Base-by-base conservation (phyloP, 805 yeast species). In the Pichia nakasei region DNA sequence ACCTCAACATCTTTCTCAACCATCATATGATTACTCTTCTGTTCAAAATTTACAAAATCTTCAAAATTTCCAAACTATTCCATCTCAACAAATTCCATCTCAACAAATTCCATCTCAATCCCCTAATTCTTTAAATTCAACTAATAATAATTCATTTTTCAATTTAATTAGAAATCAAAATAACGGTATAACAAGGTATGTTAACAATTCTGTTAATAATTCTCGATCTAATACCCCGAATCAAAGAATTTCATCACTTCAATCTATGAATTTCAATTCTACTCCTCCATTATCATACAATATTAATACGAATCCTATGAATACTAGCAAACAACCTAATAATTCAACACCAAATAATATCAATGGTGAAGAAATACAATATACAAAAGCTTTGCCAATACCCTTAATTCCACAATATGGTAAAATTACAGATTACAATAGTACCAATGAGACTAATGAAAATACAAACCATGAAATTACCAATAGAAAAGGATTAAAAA, bases 31-130 rank as follows among this genome's bases (percentile, higher is more conserved):
- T 19, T 19, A 34, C 19, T 8, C 36, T 12, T 9, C 21, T 17
- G 12, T 20, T 11, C n/a, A 12, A 19, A 15, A 12, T 8, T 17
- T 7, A 15, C 37, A 12, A 15, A 9, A 8, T 3, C 22, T 15
- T 22, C 37, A 35, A 21, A 17, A 22, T 3, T 18, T 9, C 15
- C 38, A 35, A 22, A 26, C 18, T 18, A 11, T 13, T 13, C 8
- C 31, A 36, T 19, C 22, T 24, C 53, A 42, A 18, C 59, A 44
- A 21, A 54, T 45, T 20, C 56, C 45, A 29, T 39, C 41, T 9
- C 55, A 39, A 27, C 52, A 42, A 36, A n/a, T 20, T 35, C 19
- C 20, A 22, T 26, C 33, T 26, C 33, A 37, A 29, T 26, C 9
- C 8, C 42, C 32, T 19, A 17, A 32, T 24, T 24, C 38, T 17